Conservation (phyloP, 2,329 filamentous ascomycete genomes). For the Colletotrichum nymphaeae region DNA sequence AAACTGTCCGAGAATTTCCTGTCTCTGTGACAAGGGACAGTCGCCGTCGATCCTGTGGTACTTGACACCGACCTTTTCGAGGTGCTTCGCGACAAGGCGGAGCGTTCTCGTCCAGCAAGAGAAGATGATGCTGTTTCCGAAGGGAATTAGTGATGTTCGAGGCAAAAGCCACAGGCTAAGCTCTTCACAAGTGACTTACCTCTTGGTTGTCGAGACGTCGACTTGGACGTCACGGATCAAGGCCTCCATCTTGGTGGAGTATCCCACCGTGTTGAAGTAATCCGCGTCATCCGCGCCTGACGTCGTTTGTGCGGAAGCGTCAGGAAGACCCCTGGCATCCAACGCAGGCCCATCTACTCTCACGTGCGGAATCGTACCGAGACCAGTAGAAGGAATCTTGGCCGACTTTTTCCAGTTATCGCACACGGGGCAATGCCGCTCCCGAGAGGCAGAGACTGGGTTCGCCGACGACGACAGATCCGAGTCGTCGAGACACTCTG, state of each 20-base stretch:
- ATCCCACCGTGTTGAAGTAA: conserved; percentile 43
- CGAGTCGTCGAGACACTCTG: conserved; percentile 42
- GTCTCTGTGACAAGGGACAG: conserved; percentile 47
- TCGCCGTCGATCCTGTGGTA: conserved; percentile 58
- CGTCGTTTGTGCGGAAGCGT: neutral
- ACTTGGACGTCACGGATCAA: conserved; percentile 45
- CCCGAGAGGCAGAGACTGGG: neutral
- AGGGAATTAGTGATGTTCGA: no score
- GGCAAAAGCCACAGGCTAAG: no score
- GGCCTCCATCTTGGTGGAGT: conserved; percentile 47
- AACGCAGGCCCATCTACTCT: neutral
- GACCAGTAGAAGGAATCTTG: neutral
- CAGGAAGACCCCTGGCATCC: conserved; percentile 5
- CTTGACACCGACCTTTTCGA: conserved; percentile 41
- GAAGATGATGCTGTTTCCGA: conserved; percentile 53
- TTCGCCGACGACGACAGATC: neutral
- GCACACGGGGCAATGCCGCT: conserved; percentile 41
- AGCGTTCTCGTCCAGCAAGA: conserved; percentile 59
- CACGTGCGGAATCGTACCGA: neutral
- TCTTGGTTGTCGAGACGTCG: conserved; percentile 41
- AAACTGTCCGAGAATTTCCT: conserved; percentile 53
- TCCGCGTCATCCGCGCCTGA: conserved; percentile 30
- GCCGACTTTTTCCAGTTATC: conserved; percentile 24
- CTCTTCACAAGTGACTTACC: conserved; percentile 31
- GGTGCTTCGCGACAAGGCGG: conserved; percentile 46